phyloP scores from a whole-genome alignment of 1,284 basidiomycete genomes.

The Ustilago tritici region DNA sequence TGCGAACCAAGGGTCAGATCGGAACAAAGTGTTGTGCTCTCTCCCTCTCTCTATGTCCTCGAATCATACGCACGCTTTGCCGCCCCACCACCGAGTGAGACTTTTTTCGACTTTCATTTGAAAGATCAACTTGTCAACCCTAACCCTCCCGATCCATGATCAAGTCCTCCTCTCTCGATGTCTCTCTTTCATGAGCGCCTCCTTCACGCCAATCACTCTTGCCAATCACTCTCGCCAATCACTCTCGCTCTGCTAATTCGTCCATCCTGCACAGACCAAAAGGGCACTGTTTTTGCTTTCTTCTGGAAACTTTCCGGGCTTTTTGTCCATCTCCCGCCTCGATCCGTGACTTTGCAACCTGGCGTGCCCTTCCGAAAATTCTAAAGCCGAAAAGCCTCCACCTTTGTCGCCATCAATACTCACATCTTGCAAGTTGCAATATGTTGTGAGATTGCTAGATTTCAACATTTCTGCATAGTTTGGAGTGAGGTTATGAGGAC shows the following conservation, averaged over 20 bases:
- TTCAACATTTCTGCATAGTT: not conserved
- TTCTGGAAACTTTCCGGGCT: not conserved
- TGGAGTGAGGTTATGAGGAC: slow-evolving; percentile 18
- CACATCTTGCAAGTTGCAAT: too few species aligned
- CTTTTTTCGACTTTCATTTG: not conserved
- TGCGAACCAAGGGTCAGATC: not conserved
- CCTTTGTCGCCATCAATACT: too few species aligned
- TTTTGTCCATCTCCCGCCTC: not conserved
- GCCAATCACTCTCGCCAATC: not conserved
- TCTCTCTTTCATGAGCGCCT: too few species aligned
- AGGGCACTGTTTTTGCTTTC: not conserved
- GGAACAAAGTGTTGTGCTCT: not conserved
- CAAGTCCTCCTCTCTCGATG: not conserved
- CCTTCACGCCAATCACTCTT: not conserved
- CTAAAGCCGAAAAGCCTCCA: too few species aligned
- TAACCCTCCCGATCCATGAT: not conserved
- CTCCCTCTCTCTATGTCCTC: not conserved
- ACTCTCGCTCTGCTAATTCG: not conserved
- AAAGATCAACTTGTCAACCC: not conserved
- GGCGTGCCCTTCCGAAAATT: too few species aligned
- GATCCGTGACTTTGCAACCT: slow-evolving; percentile 32
- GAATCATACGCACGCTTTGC: not conserved
- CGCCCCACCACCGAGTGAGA: not conserved
- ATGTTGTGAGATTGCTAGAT: not conserved
- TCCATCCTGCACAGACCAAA: too few species aligned